Base-by-base conservation (phyloP, 2,329 filamentous ascomycete species). In the Cadophora sp. region DNA sequence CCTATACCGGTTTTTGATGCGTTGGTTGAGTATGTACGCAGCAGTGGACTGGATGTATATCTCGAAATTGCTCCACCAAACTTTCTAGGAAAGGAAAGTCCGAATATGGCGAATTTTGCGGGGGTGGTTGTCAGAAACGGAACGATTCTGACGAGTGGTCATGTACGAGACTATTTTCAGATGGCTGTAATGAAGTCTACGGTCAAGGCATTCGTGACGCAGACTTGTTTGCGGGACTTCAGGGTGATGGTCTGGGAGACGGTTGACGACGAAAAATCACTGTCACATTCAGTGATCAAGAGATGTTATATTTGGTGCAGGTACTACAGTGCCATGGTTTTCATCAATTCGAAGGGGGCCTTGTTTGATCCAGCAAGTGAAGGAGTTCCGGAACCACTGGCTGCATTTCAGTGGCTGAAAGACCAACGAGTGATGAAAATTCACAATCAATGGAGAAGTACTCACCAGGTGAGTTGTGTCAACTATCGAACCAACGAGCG, bases 301-400 rank as follows among this genome's bases (percentile, higher is more conserved):
- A 62, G 59, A 51, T 62, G 59, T 27, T 62, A 62, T 39, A 62
- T 62, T 18, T 62, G 59, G 59, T 62, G 59, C 47, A 62, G 59
- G 13, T 62, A 62, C 59, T 62, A 62, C 22, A 62, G 59, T 24
- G 59, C 59, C 3, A 62, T 62, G 59, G 59, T 62, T n/a, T 62
- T 53, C 59, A 62, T 62, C 47, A 62, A 53, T 30, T 62, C 59
- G 30, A 62, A 62, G 59, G 36, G 45, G 6, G 59, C 45, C 14
- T 41, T 62, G 13, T 51, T 53, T 9, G 59, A 62, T 27, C 24
- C 59, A 9, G 59, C 59, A 16, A 62, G 59, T 22, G 48, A 51
- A 43, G 59, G 59, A 14, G 18, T 62, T 24, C 45, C 22, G 4
- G 59, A 62, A 51, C 59, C 59, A 18, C 59, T 62, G 3, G 59